Evolutionary conservation across 768 basidiomycete species (phyloP), one percentile per base, ranked within the genome.

Genomic region (Collybiopsis confluens): DNA sequence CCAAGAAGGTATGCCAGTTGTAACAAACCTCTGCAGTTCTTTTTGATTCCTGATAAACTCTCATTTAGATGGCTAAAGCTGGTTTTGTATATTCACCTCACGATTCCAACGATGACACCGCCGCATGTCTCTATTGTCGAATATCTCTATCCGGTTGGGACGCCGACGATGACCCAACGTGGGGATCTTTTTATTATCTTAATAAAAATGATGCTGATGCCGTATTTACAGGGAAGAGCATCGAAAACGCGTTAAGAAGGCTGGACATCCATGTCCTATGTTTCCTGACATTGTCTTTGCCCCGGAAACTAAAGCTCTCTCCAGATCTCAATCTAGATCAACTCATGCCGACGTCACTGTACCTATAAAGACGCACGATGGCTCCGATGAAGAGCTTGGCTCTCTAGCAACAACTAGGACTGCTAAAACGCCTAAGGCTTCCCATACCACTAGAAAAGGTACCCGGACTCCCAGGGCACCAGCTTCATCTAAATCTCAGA

Each of bases 81-180:
- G 95, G 95, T 7, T 97, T 96, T 63, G 79, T 91, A 0, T 91
- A 79, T 64, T 85, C 84, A 0, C 90, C 92, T 1, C 80, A 84
- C 53, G 68, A 73, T 11, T 61, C 73, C 1, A 85, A 78, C 3
- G 87, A 91, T 59, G 95, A 98, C 66, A 81, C 85, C 1, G 92
- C 83, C 0, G 85, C 85, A 0, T 98, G 95, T 68, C 73, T 93
- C 4, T 93, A 93, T 63, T 98, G 95, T 65, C 75, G 85, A 41
- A 73, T 86, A 30, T 77, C 83, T 1, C 79, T 96, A 2, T 84
- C 85, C 52, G 92, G 90, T 1, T 98, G 95, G 95, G 90, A 93
- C 40, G 72, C 77, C 26, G 82, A 81, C 13, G 95, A 98, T 65
- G 85, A 95, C 68, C 95, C 95, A 13, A 65, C 85, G 95, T 97